Evolutionary conservation across 1,139 yeast genomes (phyloP).

Genomic region (Candida sanyaensis): DNA sequence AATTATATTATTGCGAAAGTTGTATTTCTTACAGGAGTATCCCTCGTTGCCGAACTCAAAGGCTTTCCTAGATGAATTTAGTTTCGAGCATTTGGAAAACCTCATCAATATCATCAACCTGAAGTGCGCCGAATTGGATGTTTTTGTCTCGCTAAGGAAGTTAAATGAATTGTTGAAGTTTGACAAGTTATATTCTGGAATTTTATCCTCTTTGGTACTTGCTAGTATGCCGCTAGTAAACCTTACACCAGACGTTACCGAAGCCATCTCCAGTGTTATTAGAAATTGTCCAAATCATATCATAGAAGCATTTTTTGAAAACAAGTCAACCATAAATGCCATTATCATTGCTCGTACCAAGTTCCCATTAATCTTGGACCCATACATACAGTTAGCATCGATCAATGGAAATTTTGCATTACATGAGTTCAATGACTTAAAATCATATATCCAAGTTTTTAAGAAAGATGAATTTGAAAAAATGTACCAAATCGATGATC

Average conservation of each 20-base stretch:
- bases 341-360: conserved; percentile 67
- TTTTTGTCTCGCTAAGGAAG: conserved; percentile 45
- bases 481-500: conserved; percentile 51
- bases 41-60: conserved; percentile 12
- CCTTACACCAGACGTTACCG: conserved; percentile 55
- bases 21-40: conserved; percentile 47
- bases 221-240: conserved; percentile 65
- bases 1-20: conserved; percentile 58
- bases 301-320: conserved; percentile 58
- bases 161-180: conserved; percentile 48
- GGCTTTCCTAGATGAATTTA: conserved; percentile 15
- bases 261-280: conserved; percentile 52
- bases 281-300: conserved; percentile 56
- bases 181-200: conserved; percentile 57
- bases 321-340: conserved; percentile 55
- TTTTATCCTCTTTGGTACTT: conserved; percentile 59
- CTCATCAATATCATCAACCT: conserved; percentile 37
- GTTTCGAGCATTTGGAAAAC: conserved; percentile 17
- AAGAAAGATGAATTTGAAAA: conserved; percentile 36
- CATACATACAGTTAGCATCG: conserved; percentile 62
- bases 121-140: conserved; percentile 46
- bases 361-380: conserved; percentile 67
- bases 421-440: conserved; percentile 58
- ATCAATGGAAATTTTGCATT: conserved; percentile 69
- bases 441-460: conserved; percentile 57